A percentile compares a stretch with the other conserved stretches of the same genome.
Conservation (phyloP, 2,329 filamentous ascomycete genomes). For the Lecanicillium sp. region DNA sequence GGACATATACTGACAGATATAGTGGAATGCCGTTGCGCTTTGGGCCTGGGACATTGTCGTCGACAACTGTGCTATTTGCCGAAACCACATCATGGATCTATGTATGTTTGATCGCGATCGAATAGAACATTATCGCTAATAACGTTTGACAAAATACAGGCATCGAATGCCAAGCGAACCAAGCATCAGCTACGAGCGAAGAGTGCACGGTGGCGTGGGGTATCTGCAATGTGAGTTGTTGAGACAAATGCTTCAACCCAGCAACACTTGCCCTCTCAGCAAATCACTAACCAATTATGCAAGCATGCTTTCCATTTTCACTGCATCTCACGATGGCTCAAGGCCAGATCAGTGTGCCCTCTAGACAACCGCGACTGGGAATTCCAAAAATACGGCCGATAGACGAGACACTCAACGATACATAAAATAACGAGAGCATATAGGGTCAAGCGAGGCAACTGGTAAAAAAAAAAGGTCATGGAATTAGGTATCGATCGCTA, state of each 20-base stretch:
- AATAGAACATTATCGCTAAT: background rate
- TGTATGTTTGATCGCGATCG: conserved; percentile 55
- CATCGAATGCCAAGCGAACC: conserved; percentile 98
- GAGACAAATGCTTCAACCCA: background rate
- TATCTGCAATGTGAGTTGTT: conserved; percentile 82
- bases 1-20: conserved; percentile 17
- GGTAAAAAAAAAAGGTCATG: conserved; percentile 1
- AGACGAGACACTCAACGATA: conserved; percentile 16
- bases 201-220: conserved; percentile 99
- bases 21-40: conserved; percentile 98
- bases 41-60: conserved; percentile 99
- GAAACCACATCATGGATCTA: conserved; percentile 99
- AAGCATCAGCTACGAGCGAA: conserved; percentile 92
- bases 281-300: conserved; percentile 23
- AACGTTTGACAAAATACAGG: too few relatives aligned
- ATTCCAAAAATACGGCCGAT: conserved; percentile 95
- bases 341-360: conserved; percentile 97
- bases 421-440: background rate
- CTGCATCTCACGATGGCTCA: conserved; percentile 98
- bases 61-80: conserved; percentile 98
- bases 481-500: conserved; percentile 2
- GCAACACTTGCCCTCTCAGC: background rate
- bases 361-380: conserved; percentile 99
- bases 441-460: background rate
- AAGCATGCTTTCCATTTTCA: conserved; percentile 99